These are phyloP conservation scores for Wickerhamomyces kurtzmanii DNA, from an alignment of 805 yeast genomes.

Conservation along the genomic window DNA sequence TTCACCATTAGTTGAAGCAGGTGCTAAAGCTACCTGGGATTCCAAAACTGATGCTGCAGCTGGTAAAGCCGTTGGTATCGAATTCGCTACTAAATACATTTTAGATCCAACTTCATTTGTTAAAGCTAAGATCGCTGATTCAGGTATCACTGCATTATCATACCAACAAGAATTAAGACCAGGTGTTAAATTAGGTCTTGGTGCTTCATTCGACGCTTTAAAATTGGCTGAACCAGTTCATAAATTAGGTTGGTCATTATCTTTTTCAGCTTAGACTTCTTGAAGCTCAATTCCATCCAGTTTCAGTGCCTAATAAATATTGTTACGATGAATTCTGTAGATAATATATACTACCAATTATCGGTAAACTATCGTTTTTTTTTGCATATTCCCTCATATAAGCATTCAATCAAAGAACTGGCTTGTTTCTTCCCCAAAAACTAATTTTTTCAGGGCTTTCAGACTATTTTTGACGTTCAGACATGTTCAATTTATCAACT, in stretches of 20 bases:
- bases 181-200: constrained; percentile 94
- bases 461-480: too few species aligned
- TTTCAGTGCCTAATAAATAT: too few species aligned
- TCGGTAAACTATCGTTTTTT: too few species aligned
- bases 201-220: constrained; percentile 94
- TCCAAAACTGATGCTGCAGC: constrained; percentile 59
- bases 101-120: constrained; percentile 84
- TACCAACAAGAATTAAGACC: constrained; percentile 94
- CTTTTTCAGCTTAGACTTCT: constrained; percentile 76
- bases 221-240: constrained; percentile 94
- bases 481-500: too few species aligned
- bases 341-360: too few species aligned
- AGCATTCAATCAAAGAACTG: too few species aligned
- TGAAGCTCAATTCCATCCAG: too few species aligned
- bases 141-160: constrained; percentile 87
- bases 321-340: too few species aligned
- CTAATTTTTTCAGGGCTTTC: too few species aligned
- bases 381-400: too few species aligned
- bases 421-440: too few species aligned
- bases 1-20: constrained; percentile 85
- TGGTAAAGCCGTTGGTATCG: constrained; percentile 77
- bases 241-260: constrained; percentile 91
- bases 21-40: constrained; percentile 96
- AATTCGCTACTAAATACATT: constrained; percentile 91
- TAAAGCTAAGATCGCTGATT: constrained; percentile 95